Evolutionary conservation across 768 basidiomycete genomes (phyloP).

Genomic region (Suillus weaverae): DNA sequence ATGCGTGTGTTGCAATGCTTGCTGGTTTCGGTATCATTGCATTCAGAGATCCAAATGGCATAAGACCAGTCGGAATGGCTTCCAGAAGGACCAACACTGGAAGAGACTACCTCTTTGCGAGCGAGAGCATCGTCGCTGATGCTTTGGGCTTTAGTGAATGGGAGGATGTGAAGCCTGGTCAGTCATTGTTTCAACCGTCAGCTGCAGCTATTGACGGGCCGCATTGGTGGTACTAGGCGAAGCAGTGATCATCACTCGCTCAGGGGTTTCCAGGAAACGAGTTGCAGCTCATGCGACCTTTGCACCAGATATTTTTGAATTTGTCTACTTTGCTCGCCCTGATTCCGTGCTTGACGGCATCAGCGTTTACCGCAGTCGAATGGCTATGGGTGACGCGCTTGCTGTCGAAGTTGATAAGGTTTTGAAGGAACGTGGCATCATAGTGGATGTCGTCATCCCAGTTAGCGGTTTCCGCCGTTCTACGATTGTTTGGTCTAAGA

Average conservation of each 20-base stretch:
- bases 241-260: constrained; percentile 92
- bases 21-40: constrained; percentile 98
- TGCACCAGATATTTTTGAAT: constrained; percentile 98
- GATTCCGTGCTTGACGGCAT: constrained; percentile 97
- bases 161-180: constrained; percentile 91
- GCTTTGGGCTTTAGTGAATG: constrained; percentile 88
- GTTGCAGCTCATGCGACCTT: constrained; percentile 74
- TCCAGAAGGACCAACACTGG: constrained; percentile 58
- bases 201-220: constrained; percentile 9
- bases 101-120: constrained; percentile 86
- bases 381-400: constrained; percentile 98
- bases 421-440: constrained; percentile 62
- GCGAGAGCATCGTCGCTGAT: constrained; percentile 96
- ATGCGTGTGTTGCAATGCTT: constrained; percentile 98
- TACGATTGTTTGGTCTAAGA: neutral
- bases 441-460: constrained; percentile 97
- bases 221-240: constrained; percentile 57
- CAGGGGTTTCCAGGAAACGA: constrained; percentile 69
- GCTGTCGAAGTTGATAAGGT: constrained; percentile 83
- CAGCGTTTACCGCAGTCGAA: constrained; percentile 94
- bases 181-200: constrained; percentile 16
- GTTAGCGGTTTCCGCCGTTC: constrained; percentile 36
- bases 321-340: constrained; percentile 96
- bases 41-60: constrained; percentile 97
- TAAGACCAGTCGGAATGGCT: constrained; percentile 89